Base-by-base conservation (phyloP, 192 early-diverging fungal species). In the Podila epicladia region DNA sequence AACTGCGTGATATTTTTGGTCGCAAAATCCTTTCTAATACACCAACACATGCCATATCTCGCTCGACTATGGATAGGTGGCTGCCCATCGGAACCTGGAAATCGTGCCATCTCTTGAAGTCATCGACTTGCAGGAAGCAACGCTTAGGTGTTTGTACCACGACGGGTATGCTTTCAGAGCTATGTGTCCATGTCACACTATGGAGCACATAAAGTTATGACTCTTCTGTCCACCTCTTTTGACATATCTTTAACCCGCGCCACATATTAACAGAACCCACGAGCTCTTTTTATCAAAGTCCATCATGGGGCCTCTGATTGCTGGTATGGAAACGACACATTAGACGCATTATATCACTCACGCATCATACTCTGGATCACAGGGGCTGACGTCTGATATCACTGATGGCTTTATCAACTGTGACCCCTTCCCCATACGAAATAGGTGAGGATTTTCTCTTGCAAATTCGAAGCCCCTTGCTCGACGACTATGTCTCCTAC, bases 401-500 rank as follows among this genome's bases (percentile, higher is more conserved):
- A 38, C 53, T 5, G 28, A 33, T 24, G 51, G 26, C 1, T 13
- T 28, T 28, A 17, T 31, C 9, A 1, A 19, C 2, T 22, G 24
- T 35, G 12, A 26, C 28, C 17, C 24, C 24, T 22, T 9, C 3
- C 20, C 9, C 29, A 48, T 41, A 22, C 1, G 35, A 24, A 55
- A 24, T 68, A 80, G 77, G 77, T 58, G 37, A 65, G 6, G 77
- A 80, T 31, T 24, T 29, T 19, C 22, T 73, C 13, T 29, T 80
- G 9, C 77, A 80, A 37, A 29, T 80, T 11, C 49, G 77, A 55
- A 71, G 71, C 0, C 58, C 62, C 19, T 64, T 32, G 33, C 62
- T 80, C 1, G 53, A 58, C 13, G 49, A 41, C 19, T 65, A 61
- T 57, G 8, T 37, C 20, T 60, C 61, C 22, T 80, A 80, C 24